Base-by-base conservation (phyloP, 495 filamentous ascomycete species). In the Xylaria longipes region DNA sequence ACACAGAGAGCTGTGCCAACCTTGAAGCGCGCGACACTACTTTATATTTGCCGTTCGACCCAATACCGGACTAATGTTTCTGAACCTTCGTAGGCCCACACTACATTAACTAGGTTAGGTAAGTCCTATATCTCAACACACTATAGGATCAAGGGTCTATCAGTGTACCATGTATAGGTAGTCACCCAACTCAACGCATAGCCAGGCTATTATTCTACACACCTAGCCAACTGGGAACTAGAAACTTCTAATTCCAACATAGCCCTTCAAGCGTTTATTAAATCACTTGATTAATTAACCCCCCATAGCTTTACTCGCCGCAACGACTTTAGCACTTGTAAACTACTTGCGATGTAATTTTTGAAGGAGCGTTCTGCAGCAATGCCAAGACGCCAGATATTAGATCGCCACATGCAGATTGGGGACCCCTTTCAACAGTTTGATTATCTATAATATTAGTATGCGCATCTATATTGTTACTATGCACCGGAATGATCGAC, bases 321-420 rank as follows among this genome's bases (percentile, higher is more conserved):
- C 54, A 35, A n/a, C 35, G 35, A 41, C 58, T 39, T 37, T 35
- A 39, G 35, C 58, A 15, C 8, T n/a, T 15, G 35, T 22, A 12
- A 37, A 25, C 33, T 60, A 39, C 31, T 61, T 41, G 58, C n/a
- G 35, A 41, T 61, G 41, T 25, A 17, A 61, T 41, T 61, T 22
- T 61, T 61, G n/a, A 41, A 41, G 58, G 35, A 61, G 4, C 8
- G 25, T 61, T 12, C 35, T 41, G 35, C 33, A 22, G n/a, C 58
- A 61, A 61, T 41, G 58, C 58, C 58, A 61, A 61, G 58, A 12
- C 58, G 58, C 58, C 35, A 37, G 58, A 61, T 41, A 33, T n/a
- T 22, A 61, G 58, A 35, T 61, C 58, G 33, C 17, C 35, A n/a
- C 58, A 35, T 61, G 20, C 37, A 39, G 67, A 37, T 35, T 9